Evolutionary conservation across 768 basidiomycete genomes (phyloP).

Genomic region (Thelephora ganbajun): DNA sequence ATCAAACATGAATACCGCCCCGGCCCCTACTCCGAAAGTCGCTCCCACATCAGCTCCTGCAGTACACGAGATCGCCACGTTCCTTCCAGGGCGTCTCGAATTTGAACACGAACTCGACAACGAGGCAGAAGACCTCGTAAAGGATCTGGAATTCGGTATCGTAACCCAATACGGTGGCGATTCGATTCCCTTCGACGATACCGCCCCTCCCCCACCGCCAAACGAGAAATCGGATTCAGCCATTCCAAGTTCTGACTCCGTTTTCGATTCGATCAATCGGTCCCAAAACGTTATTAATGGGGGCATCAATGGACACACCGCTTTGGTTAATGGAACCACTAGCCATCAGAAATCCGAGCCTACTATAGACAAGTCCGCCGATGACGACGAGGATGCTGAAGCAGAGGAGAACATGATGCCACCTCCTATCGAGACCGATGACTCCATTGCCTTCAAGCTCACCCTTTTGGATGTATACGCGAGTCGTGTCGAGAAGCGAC

Average conservation of each 20-base stretch:
- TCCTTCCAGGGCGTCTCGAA: conserved; percentile 92
- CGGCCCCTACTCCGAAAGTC: conserved; percentile 46
- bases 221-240: conserved; percentile 44
- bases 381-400: conserved; percentile 43
- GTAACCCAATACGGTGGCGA: conserved; percentile 79
- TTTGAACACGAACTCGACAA: conserved; percentile 98
- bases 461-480: conserved; percentile 84
- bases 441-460: conserved; percentile 80
- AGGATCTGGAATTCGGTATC: conserved; percentile 93
- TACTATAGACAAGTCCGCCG: conserved; percentile 25
- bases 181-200: conserved; percentile 58
- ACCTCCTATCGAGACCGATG: conserved; percentile 69
- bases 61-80: conserved; percentile 84
- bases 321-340: conserved; percentile 21
- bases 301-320: conserved; percentile 16
- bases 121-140: conserved; percentile 90
- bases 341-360: conserved; percentile 18
- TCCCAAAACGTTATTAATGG: conserved; percentile 16
- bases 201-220: no score
- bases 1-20: conserved; percentile 55
- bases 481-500: conserved; percentile 74
- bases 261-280: neutral
- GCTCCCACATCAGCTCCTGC: conserved; percentile 83
- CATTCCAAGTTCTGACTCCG: neutral
- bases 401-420: conserved; percentile 55